Base-by-base conservation (phyloP, 2,329 filamentous ascomycete genomes). In the Claviceps lovelessii region DNA sequence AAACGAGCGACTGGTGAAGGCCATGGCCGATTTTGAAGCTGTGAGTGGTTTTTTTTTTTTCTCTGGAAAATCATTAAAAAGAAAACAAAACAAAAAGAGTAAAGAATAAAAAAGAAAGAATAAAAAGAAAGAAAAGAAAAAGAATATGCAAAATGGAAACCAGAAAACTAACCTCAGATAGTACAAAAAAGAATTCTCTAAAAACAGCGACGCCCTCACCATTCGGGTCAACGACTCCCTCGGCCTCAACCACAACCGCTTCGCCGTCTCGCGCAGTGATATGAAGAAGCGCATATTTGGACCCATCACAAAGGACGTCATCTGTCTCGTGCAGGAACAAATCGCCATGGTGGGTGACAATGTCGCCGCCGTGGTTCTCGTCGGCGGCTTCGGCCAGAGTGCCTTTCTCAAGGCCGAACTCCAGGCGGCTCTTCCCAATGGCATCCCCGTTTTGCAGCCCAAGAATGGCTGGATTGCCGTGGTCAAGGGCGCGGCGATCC, bases 221-320 rank as follows among this genome's bases (percentile, higher is more conserved):
- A 57, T 76, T 66, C 62, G 63, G 50, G 60, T 69, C 46, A 63
- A 70, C 41, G 56, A 66, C 28, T 65, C 61, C 33, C 64, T 71
- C 37, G 67, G 67, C 3, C 51, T 70, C 19, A 62, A 58, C 37
- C 63, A 67, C 45, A 65, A 68, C 33, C 61, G 58, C 35, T 63
- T 58, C 54, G 67, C 64, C 1, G 64, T 70, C 59, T 54, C 68
- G n/a, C 63, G 79, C 66, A 53, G 85, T 81, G 64, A 46, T 78
- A 90, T 68, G 85, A 88, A 62, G 78, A 85, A 67, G 77, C 73
- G 61, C 79, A 67, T 71, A 13, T 69, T 70, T 54, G 66, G 67
- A 5, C 68, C 68, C 5, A 70, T 71, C 60, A 72, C 60, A 67
- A 78, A 65, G 67, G 65, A 72, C 23, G 66, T 72, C n/a, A 63